Base-by-base conservation (phyloP, 1,284 basidiomycete species). In the Cystobasidium sp. region DNA sequence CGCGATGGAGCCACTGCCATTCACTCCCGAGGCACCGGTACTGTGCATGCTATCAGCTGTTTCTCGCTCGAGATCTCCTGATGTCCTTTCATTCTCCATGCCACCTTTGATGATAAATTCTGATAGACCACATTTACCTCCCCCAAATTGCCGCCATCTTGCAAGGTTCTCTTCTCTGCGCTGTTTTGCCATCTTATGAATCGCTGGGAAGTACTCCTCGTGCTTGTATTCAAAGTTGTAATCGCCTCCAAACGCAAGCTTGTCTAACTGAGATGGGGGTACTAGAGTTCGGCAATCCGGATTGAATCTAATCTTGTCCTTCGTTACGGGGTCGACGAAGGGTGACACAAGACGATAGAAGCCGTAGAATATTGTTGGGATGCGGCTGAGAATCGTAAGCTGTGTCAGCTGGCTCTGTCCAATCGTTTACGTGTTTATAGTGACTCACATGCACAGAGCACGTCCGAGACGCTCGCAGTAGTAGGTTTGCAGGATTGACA, bases 271-370 rank as follows among this genome's bases (percentile, higher is more conserved):
- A 0, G 55, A 44, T 0, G 77, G 56, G 7, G 78, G 78, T 67
- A 80, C 76, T 56, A 80, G 75, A 9, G 75, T 63, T 4, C 76
- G 78, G 24, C 76, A 78, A 67, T 80, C 78, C 20, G 76, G 55
- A 20, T 76, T 75, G 69, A 80, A 80, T n/a, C 78, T 76, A 56
- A 79, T 78, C 77, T 79, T 76, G 63, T 76, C 75, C 52, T 82
- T 82, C 24, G 83, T 83, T 5, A 82, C 79, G 1, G 83, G 82
- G 75, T 83, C 83, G 68, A 83, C 82, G 73, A 83, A 83, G 3
- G 82, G 80, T 20, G 80, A 78, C 64, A 83, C 80, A 65, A 82
- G 81, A 76, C 79, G 78, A 44, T 75, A 71, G 37, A 75, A 68
- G 55, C 55, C 39, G 53, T 58, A 75, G 73, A 76, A 71, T 41